Conservation (phyloP, 305 asterid genomes). For the Rubia peregrina region DNA sequence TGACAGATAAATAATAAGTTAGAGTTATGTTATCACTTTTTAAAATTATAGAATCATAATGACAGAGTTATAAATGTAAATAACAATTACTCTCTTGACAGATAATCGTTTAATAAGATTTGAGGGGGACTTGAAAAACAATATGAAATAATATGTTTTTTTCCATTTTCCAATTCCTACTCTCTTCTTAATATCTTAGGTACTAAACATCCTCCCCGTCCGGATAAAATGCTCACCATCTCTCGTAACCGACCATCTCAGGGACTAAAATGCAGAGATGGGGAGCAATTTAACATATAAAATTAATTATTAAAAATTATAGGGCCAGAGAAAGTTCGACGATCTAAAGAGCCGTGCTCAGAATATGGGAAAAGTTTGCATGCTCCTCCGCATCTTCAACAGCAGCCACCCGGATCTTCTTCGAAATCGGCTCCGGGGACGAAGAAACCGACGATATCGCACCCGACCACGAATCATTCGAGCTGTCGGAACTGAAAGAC, state of each 20-base stretch:
- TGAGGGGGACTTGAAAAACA: no score
- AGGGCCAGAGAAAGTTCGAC: not conserved
- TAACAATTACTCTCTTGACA: no score
- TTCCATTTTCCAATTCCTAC: not conserved
- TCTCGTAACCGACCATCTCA: conserved; percentile 6
- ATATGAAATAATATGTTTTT: not conserved
- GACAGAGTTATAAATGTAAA: no score
- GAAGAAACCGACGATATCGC: conserved; percentile 48
- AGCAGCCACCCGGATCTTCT: conserved; percentile 26
- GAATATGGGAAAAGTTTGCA: not conserved
- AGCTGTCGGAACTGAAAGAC: conserved; percentile 56
- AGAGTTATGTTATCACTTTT: no score
- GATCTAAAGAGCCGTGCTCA: not conserved
- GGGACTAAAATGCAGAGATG: conserved; percentile 36
- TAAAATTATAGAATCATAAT: no score
- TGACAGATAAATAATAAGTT: no score
- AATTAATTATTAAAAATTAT: conserved; percentile 22
- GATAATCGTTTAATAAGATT: no score
- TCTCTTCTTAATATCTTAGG: conserved; percentile 11
- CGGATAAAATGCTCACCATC: conserved; percentile 35
- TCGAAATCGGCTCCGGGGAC: conserved; percentile 56
- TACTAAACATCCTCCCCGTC: conserved; percentile 9
- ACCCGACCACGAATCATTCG: conserved; percentile 46
- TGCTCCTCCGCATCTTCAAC: not conserved
- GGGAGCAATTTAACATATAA: conserved; percentile 44